Conservation (phyloP, 2,329 filamentous ascomycete genomes). For the Cladophialophora exuberans region DNA sequence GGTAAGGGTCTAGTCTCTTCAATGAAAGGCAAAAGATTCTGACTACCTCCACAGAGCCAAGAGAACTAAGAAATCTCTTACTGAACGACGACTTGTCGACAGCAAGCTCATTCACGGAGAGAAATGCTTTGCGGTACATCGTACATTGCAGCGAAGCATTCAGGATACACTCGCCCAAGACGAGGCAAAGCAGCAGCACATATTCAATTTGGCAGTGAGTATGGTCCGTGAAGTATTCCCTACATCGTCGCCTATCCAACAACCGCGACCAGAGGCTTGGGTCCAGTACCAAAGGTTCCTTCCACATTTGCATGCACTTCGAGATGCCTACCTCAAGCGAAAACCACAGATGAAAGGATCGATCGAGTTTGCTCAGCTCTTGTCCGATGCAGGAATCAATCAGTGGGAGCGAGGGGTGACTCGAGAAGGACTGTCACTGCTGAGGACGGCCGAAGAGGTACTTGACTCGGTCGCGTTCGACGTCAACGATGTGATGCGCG, state of each 20-base stretch:
- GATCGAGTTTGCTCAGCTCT: slow-evolving; percentile 1
- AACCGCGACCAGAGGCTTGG: background rate
- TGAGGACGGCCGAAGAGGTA: background rate
- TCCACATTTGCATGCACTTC: background rate
- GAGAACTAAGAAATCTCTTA: too few species aligned
- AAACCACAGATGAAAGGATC: background rate
- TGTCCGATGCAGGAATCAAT: slow-evolving; percentile 6
- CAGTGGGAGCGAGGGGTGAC: slow-evolving; percentile 5
- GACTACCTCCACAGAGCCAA: too few species aligned
- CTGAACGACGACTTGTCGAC: background rate
- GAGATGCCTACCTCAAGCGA: too few species aligned
- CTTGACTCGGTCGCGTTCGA: background rate
- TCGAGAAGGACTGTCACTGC: background rate
- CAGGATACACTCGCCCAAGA: background rate
- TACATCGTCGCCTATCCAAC: background rate
- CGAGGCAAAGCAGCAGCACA: background rate
- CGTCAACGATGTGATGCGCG: background rate
- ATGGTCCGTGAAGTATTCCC: background rate
- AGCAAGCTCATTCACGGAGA: background rate
- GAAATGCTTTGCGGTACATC: background rate
- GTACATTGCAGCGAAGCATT: background rate
- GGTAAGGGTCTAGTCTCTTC: too few species aligned
- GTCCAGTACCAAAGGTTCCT: background rate
- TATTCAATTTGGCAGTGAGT: background rate
- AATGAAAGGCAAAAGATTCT: too few species aligned